phyloP scores from a whole-genome alignment of 257 asterid genomes.

The Solanum lycopersicoides region DNA sequence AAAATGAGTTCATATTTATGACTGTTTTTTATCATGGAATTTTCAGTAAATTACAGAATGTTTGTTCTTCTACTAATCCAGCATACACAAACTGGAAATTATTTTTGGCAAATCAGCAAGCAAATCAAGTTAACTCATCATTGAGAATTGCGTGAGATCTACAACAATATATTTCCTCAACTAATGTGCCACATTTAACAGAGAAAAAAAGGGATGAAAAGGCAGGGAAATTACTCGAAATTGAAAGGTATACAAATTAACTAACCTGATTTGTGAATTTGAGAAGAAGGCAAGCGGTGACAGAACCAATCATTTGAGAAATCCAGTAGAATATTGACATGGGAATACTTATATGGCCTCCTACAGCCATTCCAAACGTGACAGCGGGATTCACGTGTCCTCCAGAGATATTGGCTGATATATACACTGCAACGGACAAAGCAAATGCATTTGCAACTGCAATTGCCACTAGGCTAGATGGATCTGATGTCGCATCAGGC shows the following conservation, averaged over 20 bases:
- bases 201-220: not conserved
- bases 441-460: conserved; percentile 65
- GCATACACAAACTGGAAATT: not conserved
- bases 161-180: not conserved
- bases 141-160: not conserved
- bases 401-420: conserved; percentile 56
- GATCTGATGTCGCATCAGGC: conserved; percentile 20
- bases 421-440: conserved; percentile 46
- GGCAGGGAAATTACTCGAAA: not conserved
- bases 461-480: conserved; percentile 32
- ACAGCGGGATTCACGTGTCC: conserved; percentile 94
- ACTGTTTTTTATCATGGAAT: not conserved
- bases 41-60: not conserved
- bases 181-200: not conserved
- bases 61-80: not conserved
- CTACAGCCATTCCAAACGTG: conserved; percentile 69
- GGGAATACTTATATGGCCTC: conserved; percentile 58
- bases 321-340: conserved; percentile 58
- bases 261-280: conserved; percentile 42
- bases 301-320: conserved; percentile 60
- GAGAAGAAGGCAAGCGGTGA: conserved; percentile 54
- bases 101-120: too few relatives aligned
- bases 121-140: too few relatives aligned
- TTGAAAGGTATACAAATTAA: not conserved
- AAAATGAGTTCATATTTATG: not conserved